Evolutionary conservation across 495 filamentous ascomycete genomes (phyloP), one percentile per base, ranked within the genome.

Genomic region (Penicillium egyptiacum): DNA sequence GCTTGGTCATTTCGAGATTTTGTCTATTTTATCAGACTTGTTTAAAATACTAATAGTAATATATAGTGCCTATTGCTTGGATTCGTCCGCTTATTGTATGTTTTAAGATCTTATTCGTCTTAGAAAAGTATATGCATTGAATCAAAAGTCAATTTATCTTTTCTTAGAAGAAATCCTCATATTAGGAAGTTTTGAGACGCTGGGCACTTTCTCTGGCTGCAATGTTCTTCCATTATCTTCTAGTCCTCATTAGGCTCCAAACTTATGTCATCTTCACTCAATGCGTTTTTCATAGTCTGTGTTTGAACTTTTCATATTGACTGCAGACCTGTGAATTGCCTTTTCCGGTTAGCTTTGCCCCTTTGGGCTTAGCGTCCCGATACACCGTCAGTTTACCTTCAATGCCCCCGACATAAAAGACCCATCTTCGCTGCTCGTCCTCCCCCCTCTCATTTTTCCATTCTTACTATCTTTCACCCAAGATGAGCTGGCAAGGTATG

Each of bases 1-100:
- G 63, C 66, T 67, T 62, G 66, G 63, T 58, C 63, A 66, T 57
- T 66, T 66, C 63, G 60, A 66, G 63, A 63, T 55, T 59, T 59
- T 39, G 31, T 58, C 22, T 58, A 54, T 20, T 54, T 41, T 65
- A 50, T 64, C 28, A 17, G 58, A 46, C 28, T n/a, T 48, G 33
- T 49, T 41, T 45, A 50, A 46, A 30, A 59, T 61, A 52, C 40
- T 68, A 69, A 66, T 69, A 61, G 47, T 69, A 69, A 69, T 69
- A 60, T 26, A 63, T 53, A 63, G 45, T 37, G 20, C 47, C 42
- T 46, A 49, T 55, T 54, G 55, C 56, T 56, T 59, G 31, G 23
- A 49, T 33, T 39, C 28, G 41, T 25, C 46, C 8, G 5, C 37
- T 54, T 12, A 43, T 43, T 31, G 16, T n/a, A 39, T 39, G 16